Percentiles rank a stretch among this genome's conserved stretches.
phyloP scores from a whole-genome alignment of 2,329 filamentous ascomycete genomes.

The Lasiodiplodia sp. region DNA sequence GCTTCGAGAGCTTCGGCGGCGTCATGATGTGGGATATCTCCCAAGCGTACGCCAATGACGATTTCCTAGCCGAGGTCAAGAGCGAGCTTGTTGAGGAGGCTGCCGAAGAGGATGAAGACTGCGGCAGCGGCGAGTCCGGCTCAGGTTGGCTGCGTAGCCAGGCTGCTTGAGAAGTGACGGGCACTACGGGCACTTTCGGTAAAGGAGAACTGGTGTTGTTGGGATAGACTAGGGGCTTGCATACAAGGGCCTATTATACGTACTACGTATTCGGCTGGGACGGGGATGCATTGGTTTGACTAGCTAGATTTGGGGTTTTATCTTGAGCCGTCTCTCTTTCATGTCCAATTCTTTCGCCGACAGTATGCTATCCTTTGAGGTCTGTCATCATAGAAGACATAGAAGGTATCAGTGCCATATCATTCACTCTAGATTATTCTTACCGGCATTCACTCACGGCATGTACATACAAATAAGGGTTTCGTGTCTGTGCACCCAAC shows the following conservation, averaged over 20 bases:
- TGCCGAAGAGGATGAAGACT: neutral
- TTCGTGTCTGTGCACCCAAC: no score
- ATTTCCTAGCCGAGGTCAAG: constrained; percentile 38
- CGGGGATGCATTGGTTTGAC: neutral
- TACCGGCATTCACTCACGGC: no score
- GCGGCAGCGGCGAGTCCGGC: no score
- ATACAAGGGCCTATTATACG: neutral
- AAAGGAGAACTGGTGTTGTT: no score
- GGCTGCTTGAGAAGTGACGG: neutral
- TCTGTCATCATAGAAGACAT: no score
- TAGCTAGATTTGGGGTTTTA: neutral
- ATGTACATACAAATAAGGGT: no score
- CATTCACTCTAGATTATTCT: no score
- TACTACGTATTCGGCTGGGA: neutral
- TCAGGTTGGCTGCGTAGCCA: neutral
- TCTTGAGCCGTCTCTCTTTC: neutral
- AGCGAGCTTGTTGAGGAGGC: constrained; percentile 3
- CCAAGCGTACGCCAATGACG: constrained; percentile 43
- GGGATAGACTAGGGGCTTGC: neutral
- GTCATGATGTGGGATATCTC: constrained; percentile 71
- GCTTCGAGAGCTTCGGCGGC: constrained; percentile 68
- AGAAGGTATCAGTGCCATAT: no score
- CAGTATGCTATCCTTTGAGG: no score
- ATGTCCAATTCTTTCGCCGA: neutral
- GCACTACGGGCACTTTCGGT: no score